A percentile compares a stretch with the other conserved stretches of the same genome.
Evolutionary conservation across 1,284 basidiomycete genomes (phyloP).

Genomic region (Ustilago esculenta): DNA sequence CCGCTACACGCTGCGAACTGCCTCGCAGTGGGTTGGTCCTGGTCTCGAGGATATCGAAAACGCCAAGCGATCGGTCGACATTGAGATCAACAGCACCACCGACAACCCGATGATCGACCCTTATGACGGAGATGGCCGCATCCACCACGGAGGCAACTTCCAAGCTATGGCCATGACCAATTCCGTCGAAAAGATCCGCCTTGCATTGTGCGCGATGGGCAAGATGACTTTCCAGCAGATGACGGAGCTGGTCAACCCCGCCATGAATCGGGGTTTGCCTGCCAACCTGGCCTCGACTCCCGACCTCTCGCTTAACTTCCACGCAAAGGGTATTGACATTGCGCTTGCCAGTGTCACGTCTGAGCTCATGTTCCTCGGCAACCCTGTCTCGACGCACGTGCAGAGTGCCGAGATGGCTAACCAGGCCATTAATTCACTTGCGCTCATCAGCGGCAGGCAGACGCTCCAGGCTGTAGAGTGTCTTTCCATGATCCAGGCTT

Average conservation of each 20-base stretch:
- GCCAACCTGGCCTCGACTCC: slow-evolving; percentile 56
- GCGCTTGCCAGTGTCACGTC: slow-evolving; percentile 68
- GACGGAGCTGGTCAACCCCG: slow-evolving; percentile 76
- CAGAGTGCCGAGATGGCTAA: slow-evolving; percentile 69
- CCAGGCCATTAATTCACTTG: slow-evolving; percentile 56
- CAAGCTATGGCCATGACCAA: slow-evolving; percentile 79
- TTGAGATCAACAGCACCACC: slow-evolving; percentile 86
- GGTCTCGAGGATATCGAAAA: slow-evolving; percentile 82
- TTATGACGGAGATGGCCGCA: slow-evolving; percentile 43
- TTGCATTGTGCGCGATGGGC: slow-evolving; percentile 82
- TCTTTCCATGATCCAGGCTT: slow-evolving; percentile 57
- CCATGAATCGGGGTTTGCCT: slow-evolving; percentile 53
- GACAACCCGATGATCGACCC: slow-evolving; percentile 59
- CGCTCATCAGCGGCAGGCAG: slow-evolving; percentile 53
- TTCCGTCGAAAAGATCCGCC: slow-evolving; percentile 85
- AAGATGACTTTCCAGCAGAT: slow-evolving; percentile 84
- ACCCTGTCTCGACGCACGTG: slow-evolving; percentile 83
- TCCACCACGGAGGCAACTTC: slow-evolving; percentile 52
- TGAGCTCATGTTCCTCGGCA: slow-evolving; percentile 84
- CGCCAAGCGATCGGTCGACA: slow-evolving; percentile 74
- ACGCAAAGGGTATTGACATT: slow-evolving; percentile 85
- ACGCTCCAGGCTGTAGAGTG: slow-evolving; percentile 54
- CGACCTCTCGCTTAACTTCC: slow-evolving; percentile 73
- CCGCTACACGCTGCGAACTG: slow-evolving; percentile 75
- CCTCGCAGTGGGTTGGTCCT: slow-evolving; percentile 77